phyloP scores from a whole-genome alignment of 768 basidiomycete genomes.

The Guyanaporus albipodus region DNA sequence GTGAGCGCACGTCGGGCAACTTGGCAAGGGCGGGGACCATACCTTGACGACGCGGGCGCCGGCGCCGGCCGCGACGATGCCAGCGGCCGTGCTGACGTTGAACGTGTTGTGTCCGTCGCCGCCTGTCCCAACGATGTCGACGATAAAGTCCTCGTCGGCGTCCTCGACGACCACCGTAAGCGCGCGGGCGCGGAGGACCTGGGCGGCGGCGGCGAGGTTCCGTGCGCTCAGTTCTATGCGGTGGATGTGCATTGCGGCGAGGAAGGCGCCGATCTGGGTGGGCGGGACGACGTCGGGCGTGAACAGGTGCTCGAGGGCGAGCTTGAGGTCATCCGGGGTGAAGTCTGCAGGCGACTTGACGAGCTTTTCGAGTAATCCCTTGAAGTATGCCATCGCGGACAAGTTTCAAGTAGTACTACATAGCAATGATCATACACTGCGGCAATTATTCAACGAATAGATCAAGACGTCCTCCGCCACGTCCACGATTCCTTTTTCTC shows the following conservation, averaged over 20 bases:
- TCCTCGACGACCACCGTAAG: conserved; percentile 45
- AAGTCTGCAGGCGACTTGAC: conserved; percentile 81
- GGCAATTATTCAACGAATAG: conserved; percentile 89
- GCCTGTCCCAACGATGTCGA: conserved; percentile 42
- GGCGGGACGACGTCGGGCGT: conserved; percentile 60
- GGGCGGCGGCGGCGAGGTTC: conserved; percentile 30
- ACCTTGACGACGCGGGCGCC: conserved; percentile 94
- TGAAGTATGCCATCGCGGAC: conserved; percentile 53
- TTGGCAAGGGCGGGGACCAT: no score
- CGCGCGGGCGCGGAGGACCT: conserved; percentile 55
- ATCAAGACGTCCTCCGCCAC: conserved; percentile 92
- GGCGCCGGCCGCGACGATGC: conserved; percentile 89
- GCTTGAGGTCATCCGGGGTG: conserved; percentile 66
- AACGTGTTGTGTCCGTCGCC: conserved; percentile 96
- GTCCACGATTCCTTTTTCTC: conserved; percentile 67
- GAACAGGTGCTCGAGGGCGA: conserved; percentile 72
- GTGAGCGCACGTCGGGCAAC: no score
- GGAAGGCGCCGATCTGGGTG: conserved; percentile 83
- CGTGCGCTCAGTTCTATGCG: conserved; percentile 74
- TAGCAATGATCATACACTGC: conserved; percentile 56
- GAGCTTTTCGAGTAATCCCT: conserved; percentile 69
- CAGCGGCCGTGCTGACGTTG: conserved; percentile 95
- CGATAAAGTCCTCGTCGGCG: conserved; percentile 65
- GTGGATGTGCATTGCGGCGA: conserved; percentile 80
- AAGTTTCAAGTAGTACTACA: no score